Evolutionary conservation across 2,329 filamentous ascomycete genomes (phyloP), one percentile per base, ranked within the genome.

Genomic region (Pseudocercospora crystallina): DNA sequence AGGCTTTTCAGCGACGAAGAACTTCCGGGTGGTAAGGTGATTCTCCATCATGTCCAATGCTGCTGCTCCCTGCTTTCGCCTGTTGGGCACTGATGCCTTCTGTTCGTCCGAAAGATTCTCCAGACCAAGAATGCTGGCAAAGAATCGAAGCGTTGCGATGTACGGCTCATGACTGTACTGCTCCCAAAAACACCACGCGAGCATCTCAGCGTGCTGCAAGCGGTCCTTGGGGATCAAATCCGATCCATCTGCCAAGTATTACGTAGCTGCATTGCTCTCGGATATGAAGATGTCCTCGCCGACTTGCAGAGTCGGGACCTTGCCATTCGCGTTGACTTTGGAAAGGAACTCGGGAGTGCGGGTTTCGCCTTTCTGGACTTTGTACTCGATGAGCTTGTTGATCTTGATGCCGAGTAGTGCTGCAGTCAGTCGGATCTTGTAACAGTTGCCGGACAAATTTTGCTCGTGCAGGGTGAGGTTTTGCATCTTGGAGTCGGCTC

Each of bases 151-250:
- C 1, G 32, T 36, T 1, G 47, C 54, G 2, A 51, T 43, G 5
- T 38, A 40, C 7, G 54, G 54, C 15, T 57, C 54, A 32, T 51
- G 38, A n/a, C 42, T 38, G 26, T 54, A 51, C 20, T 57, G 51
- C 17, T 57, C 54, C 31, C 52, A 58, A 29, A 55, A 58, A 42
- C 55, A 55, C 52, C 49, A 58, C 32, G 51, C 45, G 20, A 58
- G 52, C 48, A 58, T 52, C n/a, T 53, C 48, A 0, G 52, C 52
- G 20, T 52, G 49, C 10, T 55, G 20, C 2, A 52, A 38, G 1
- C 48, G 45, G 26, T 55, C 52, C 17, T 20, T 39, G 0, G 55
- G 55, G 12, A 58, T 47, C 3, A 55, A 39, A 30, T 35, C n/a
- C 30, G 35, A 47, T 33, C 40, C 47, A 13, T 34, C 36, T 10